These are phyloP conservation scores for Verbascum thapsus DNA, from an alignment of 257 asterid species.

Conservation along the genomic window DNA sequence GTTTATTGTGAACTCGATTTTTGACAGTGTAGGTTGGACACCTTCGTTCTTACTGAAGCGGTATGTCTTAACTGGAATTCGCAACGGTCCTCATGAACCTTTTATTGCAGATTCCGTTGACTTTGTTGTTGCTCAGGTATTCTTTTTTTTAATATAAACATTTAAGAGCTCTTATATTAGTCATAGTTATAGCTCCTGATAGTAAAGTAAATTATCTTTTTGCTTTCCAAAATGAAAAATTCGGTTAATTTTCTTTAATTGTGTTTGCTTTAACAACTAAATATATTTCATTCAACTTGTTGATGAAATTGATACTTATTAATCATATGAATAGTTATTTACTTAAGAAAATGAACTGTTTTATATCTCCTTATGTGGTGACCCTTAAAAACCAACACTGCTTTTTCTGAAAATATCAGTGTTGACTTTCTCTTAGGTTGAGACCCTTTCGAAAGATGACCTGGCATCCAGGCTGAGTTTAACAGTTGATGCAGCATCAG, in stretches of 20 bases:
- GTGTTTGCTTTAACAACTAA: neutral
- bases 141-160: neutral
- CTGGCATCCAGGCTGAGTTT: slow-evolving; percentile 90
- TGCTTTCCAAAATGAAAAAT: too few species aligned
- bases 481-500: slow-evolving; percentile 76
- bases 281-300: neutral
- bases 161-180: slow-evolving; percentile 4
- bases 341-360: neutral
- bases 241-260: neutral
- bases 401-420: slow-evolving; percentile 21
- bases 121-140: slow-evolving; percentile 97
- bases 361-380: neutral
- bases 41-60: slow-evolving; percentile 93
- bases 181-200: slow-evolving; percentile 17
- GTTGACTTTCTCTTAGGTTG: slow-evolving; percentile 62
- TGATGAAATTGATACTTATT: neutral
- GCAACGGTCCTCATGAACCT: slow-evolving; percentile 94
- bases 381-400: slow-evolving; percentile 20
- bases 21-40: slow-evolving; percentile 89
- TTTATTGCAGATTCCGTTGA: slow-evolving; percentile 98
- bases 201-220: neutral
- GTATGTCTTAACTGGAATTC: slow-evolving; percentile 84
- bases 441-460: slow-evolving; percentile 83
- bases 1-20: slow-evolving; percentile 32
- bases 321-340: neutral